Evolutionary conservation across 2,329 filamentous ascomycete genomes (phyloP).

Genomic region (Fusarium albosuccineum): DNA sequence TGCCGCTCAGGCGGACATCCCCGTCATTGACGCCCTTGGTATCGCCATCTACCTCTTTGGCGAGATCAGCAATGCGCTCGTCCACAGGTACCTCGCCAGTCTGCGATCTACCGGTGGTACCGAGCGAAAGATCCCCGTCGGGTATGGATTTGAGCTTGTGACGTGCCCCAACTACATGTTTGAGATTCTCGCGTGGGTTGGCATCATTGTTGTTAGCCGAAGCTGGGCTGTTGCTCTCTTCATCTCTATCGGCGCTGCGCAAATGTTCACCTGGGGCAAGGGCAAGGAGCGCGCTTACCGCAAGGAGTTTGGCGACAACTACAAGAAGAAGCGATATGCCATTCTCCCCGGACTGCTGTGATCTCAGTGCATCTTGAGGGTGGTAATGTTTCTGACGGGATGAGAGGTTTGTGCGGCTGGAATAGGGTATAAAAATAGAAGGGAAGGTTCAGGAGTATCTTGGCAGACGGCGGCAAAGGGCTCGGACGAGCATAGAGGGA

Average conservation of each 20-base stretch:
- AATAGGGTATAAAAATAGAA: not conserved
- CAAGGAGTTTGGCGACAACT: slow-evolving; percentile 90
- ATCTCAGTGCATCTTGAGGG: slow-evolving; percentile 20
- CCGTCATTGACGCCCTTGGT: slow-evolving; percentile 73
- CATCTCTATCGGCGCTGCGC: slow-evolving; percentile 75
- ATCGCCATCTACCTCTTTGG: slow-evolving; percentile 80
- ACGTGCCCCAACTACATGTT: slow-evolving; percentile 99
- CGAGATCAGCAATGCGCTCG: slow-evolving; percentile 83
- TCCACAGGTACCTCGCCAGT: slow-evolving; percentile 82
- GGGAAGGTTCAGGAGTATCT: no score
- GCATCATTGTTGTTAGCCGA: slow-evolving; percentile 82
- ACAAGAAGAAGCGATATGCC: slow-evolving; percentile 92
- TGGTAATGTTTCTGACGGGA: not conserved
- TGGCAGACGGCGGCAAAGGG: no score
- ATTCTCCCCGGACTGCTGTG: slow-evolving; percentile 85
- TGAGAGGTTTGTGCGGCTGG: no score
- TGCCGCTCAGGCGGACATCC: slow-evolving; percentile 67
- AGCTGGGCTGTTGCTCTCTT: slow-evolving; percentile 85
- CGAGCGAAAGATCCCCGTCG: slow-evolving; percentile 87
- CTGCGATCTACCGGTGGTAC: slow-evolving; percentile 84
- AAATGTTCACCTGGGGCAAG: slow-evolving; percentile 90
- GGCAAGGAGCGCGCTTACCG: slow-evolving; percentile 94
- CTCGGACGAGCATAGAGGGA: slow-evolving; percentile 1
- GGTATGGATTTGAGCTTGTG: slow-evolving; percentile 86
- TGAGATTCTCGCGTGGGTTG: slow-evolving; percentile 88